phyloP scores from a whole-genome alignment of 2,329 filamentous ascomycete species.

The Onygenales sp. region DNA sequence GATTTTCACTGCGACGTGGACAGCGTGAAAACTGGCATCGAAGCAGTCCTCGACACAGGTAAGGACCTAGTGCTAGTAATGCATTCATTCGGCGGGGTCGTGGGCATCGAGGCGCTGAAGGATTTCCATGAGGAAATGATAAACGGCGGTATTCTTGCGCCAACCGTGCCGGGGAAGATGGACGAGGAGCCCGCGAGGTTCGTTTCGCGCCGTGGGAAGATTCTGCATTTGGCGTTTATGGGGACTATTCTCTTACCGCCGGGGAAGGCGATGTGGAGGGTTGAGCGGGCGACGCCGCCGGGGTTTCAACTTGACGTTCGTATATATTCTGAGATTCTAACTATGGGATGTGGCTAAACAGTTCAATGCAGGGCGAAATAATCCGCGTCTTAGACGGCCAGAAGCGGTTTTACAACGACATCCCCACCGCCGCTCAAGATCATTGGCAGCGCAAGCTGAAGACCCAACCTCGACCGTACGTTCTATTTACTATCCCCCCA shows the following conservation, averaged over 20 bases:
- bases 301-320: not conserved
- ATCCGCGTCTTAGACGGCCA: slow-evolving; percentile 5
- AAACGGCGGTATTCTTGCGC: not conserved
- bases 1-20: slow-evolving; percentile 9
- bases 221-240: slow-evolving; percentile 7
- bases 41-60: slow-evolving; percentile 9
- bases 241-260: slow-evolving; percentile 2
- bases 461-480: slow-evolving; percentile 2
- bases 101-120: slow-evolving; percentile 11
- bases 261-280: slow-evolving; percentile 2
- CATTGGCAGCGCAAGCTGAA: slow-evolving; percentile 2
- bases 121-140: slow-evolving; percentile 5
- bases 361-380: not conserved
- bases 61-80: slow-evolving; percentile 12
- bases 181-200: not conserved
- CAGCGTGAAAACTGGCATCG: slow-evolving; percentile 6
- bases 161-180: not conserved
- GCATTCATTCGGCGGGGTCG: slow-evolving; percentile 14
- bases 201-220: slow-evolving; percentile 1
- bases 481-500: not conserved
- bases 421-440: not conserved
- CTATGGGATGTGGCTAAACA: not conserved
- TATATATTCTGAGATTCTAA: not conserved
- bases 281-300: not conserved
- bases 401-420: slow-evolving; percentile 6